Evolutionary conservation across 768 basidiomycete genomes (phyloP).

Genomic region (Phylloporus scabripes): DNA sequence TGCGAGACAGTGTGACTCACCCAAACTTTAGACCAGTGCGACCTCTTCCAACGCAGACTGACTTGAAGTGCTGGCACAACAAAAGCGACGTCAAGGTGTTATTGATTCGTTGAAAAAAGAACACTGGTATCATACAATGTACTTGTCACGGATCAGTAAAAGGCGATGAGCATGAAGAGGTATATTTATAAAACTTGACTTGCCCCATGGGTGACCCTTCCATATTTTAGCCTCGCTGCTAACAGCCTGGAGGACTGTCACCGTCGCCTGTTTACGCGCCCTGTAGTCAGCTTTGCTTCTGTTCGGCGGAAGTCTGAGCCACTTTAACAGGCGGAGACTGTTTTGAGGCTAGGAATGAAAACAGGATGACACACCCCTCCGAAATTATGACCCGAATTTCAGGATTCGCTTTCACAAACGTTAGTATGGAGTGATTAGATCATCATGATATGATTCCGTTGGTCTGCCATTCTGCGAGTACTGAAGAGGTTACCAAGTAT

Average conservation of each 20-base stretch:
- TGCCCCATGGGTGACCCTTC: neutral
- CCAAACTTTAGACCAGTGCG: neutral
- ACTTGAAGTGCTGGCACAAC: neutral
- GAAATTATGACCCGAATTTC: neutral
- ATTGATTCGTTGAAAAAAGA: neutral
- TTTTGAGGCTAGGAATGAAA: too few species aligned
- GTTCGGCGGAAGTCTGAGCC: neutral
- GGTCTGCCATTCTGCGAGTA: neutral
- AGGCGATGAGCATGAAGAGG: neutral
- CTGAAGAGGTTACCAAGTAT: too few species aligned
- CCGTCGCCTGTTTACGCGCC: neutral
- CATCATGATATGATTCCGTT: neutral
- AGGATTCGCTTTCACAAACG: neutral
- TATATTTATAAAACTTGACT: neutral
- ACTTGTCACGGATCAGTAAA: too few species aligned
- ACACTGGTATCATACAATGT: too few species aligned
- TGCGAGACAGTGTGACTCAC: neutral
- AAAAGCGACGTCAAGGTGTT: neutral
- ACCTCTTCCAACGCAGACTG: neutral
- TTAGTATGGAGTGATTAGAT: neutral
- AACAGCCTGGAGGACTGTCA: neutral
- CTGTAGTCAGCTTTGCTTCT: neutral
- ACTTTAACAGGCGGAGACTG: neutral
- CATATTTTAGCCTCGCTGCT: neutral
- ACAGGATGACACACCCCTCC: neutral